phyloP scores from a whole-genome alignment of 2,329 filamentous ascomycete genomes.

The Microcyclosporella mali region DNA sequence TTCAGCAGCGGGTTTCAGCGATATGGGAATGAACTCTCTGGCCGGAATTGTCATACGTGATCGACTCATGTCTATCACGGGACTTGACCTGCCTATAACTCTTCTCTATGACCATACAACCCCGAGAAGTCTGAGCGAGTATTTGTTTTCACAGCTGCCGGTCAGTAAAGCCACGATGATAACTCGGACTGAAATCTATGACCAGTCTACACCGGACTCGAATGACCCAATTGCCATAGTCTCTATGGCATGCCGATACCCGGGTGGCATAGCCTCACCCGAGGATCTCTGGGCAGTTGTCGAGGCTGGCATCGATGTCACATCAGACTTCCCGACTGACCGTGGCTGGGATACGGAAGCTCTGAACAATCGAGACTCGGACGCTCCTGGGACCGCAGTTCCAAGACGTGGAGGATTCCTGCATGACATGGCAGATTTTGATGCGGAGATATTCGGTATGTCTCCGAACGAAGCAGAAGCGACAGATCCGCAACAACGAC shows the following conservation, averaged over 20 bases:
- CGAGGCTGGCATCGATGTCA: constrained; percentile 4
- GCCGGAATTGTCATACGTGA: constrained; percentile 1
- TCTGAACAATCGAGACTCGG: neutral
- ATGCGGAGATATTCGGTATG: constrained; percentile 19
- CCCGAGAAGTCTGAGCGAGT: neutral
- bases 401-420: constrained; percentile 3
- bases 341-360: constrained; percentile 17
- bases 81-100: constrained; percentile 1
- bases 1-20: neutral
- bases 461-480: constrained; percentile 12
- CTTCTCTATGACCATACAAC: neutral
- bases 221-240: constrained; percentile 39
- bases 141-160: neutral
- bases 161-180: neutral
- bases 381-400: neutral
- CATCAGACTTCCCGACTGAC: constrained; percentile 10
- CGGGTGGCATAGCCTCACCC: constrained; percentile 8
- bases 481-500: constrained; percentile 21
- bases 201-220: neutral
- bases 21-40: constrained; percentile 2
- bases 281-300: constrained; percentile 14
- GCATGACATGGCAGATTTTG: constrained; percentile 14
- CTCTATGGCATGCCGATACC: constrained; percentile 37
- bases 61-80: neutral
- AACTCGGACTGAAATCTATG: neutral